Evolutionary conservation across 106 monocot species (phyloP).

Genomic region (Agapanthus africanus): DNA sequence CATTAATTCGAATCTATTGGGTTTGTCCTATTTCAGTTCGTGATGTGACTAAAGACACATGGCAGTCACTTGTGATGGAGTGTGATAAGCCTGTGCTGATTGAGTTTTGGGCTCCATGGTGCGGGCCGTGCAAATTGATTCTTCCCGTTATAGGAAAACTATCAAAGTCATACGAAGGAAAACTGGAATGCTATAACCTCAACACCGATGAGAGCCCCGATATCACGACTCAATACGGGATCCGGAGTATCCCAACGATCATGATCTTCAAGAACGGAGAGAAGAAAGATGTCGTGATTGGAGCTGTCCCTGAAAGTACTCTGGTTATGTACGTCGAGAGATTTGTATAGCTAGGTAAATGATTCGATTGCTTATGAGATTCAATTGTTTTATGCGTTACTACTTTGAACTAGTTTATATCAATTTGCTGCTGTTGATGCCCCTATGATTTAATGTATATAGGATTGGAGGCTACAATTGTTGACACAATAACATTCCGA

Average conservation of each 20-base stretch:
- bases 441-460: too few relatives aligned
- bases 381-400: too few relatives aligned
- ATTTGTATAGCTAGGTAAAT: conserved; percentile 19
- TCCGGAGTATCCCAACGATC: conserved; percentile 57
- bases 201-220: conserved; percentile 58
- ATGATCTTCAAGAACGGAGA: conserved; percentile 58
- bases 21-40: conserved; percentile 32
- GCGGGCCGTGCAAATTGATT: conserved; percentile 62
- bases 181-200: conserved; percentile 53
- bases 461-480: too few relatives aligned
- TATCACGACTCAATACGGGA: conserved; percentile 42
- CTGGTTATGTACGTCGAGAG: conserved; percentile 29
- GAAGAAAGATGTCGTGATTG: conserved; percentile 50
- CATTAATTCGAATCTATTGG: too few relatives aligned
- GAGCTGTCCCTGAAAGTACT: conserved; percentile 42
- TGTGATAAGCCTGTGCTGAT: conserved; percentile 45
- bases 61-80: conserved; percentile 49
- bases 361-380: too few relatives aligned
- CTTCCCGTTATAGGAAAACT: conserved; percentile 47
- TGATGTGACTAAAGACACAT: conserved; percentile 50
- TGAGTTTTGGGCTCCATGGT: conserved; percentile 80
- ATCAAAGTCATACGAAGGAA: conserved; percentile 51
- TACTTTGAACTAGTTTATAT: too few relatives aligned
- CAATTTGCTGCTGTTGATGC: too few relatives aligned
- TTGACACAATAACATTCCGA: too few relatives aligned